Evolutionary conservation across 2,329 filamentous ascomycete species (phyloP).

Genomic region (Penicillium nordicum): DNA sequence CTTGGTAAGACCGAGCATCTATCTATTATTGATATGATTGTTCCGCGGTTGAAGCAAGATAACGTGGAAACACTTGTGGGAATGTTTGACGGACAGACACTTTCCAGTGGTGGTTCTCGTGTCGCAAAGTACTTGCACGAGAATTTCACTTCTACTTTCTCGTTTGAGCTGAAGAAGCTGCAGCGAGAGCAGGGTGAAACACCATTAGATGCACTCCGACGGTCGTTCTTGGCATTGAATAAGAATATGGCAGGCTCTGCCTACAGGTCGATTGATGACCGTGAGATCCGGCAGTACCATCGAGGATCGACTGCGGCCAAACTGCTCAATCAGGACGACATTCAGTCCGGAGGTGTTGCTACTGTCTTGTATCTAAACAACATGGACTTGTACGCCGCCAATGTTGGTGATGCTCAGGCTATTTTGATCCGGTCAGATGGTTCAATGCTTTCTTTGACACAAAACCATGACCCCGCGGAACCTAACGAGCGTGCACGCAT

Average conservation of each 20-base stretch:
- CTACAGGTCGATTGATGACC: conserved; percentile 74
- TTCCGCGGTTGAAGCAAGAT: conserved; percentile 84
- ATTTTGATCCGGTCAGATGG: conserved; percentile 90
- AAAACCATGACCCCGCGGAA: conserved; percentile 91
- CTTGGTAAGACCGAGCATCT: conserved; percentile 90
- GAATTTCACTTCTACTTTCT: conserved; percentile 84
- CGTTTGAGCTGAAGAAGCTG: conserved; percentile 72
- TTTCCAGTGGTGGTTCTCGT: conserved; percentile 86
- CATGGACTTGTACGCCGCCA: conserved; percentile 88
- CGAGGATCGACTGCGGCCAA: conserved; percentile 69
- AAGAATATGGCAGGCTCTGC: conserved; percentile 88
- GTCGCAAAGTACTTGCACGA: conserved; percentile 96
- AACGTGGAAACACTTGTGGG: conserved; percentile 88
- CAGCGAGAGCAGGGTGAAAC: conserved; percentile 67
- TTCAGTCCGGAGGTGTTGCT: conserved; percentile 85
- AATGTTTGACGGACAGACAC: conserved; percentile 92
- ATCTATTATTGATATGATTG: conserved; percentile 91
- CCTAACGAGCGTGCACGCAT: conserved; percentile 80
- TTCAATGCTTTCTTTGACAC: conserved; percentile 75
- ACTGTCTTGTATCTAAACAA: conserved; percentile 87
- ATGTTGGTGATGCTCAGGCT: conserved; percentile 94
- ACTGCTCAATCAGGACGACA: conserved; percentile 80
- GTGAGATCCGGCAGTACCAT: conserved; percentile 57
- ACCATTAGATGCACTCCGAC: conserved; percentile 75
- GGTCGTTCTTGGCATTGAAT: conserved; percentile 85